Evolutionary conservation across 768 basidiomycete genomes (phyloP).

Genomic region (Trametopsis cervina): DNA sequence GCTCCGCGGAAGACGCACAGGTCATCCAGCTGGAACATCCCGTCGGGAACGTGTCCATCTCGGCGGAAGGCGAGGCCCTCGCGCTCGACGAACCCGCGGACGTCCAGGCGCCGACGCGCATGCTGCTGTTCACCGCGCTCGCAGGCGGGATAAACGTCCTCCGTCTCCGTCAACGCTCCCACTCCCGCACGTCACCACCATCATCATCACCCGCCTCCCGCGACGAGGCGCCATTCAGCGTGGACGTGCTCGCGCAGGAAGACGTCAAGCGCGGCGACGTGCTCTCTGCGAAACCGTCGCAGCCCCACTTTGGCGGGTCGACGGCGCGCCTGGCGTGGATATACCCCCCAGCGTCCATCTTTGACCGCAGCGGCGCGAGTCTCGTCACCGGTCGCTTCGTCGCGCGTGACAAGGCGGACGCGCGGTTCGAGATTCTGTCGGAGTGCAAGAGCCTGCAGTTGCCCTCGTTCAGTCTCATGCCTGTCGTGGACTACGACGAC

Average conservation of each 20-base stretch:
- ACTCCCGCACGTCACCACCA: no score
- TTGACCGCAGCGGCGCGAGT: slow-evolving; percentile 6
- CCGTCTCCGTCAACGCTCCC: not conserved
- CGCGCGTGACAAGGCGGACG: not conserved
- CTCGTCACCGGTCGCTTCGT: slow-evolving; percentile 1
- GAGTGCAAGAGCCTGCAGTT: slow-evolving; percentile 9
- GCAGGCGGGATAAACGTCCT: slow-evolving; percentile 10
- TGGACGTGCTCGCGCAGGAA: slow-evolving; percentile 8
- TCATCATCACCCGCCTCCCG: not conserved
- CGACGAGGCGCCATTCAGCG: not conserved
- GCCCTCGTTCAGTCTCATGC: slow-evolving; percentile 9
- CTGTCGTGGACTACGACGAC: slow-evolving; percentile 14
- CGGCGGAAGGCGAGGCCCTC: not conserved
- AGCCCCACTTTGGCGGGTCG: slow-evolving; percentile 11
- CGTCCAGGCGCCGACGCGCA: not conserved
- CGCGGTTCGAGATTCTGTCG: slow-evolving; percentile 2
- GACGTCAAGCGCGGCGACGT: slow-evolving; percentile 2
- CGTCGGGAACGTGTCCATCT: slow-evolving; percentile 8
- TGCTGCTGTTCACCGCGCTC: slow-evolving; percentile 7
- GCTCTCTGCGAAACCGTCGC: not conserved
- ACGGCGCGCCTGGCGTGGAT: slow-evolving; percentile 10
- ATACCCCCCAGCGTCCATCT: slow-evolving; percentile 7
- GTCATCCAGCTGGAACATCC: slow-evolving; percentile 7
- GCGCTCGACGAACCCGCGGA: not conserved
- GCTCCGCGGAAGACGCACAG: slow-evolving; percentile 3